Conservation (phyloP, 2,329 filamentous ascomycete genomes). For the Aphanoascus verrucosus region DNA sequence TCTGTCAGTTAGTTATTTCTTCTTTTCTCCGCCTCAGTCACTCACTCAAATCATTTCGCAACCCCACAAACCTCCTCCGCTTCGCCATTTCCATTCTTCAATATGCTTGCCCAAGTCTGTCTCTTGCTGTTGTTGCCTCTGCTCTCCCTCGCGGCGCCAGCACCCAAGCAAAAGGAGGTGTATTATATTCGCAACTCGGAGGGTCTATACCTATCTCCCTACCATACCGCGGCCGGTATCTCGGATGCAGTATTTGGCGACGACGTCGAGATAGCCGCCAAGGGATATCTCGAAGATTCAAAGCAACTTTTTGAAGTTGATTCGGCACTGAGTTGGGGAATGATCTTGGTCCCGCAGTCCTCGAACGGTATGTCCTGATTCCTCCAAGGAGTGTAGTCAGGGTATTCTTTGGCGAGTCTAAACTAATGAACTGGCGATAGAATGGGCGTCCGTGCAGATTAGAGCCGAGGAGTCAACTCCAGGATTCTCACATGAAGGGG, state of each 20-base stretch:
- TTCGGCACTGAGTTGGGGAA: conserved; percentile 25
- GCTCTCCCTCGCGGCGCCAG: conserved; percentile 22
- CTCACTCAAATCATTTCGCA: background rate
- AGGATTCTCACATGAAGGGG: conserved; percentile 23
- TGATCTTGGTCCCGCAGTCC: conserved; percentile 21
- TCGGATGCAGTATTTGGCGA: conserved; percentile 29
- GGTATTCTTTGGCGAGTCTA: background rate
- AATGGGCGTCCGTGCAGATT: conserved; percentile 29
- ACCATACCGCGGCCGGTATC: conserved; percentile 34
- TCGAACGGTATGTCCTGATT: conserved; percentile 28
- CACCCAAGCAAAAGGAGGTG: conserved; percentile 14
- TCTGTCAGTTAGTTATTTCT: background rate
- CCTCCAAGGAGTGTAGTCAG: background rate
- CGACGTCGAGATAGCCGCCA: conserved; percentile 19
- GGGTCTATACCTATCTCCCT: conserved; percentile 29
- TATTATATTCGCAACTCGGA: conserved; percentile 29
- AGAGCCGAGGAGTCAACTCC: conserved; percentile 25
- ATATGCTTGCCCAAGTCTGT: conserved; percentile 2
- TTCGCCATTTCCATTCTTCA: background rate
- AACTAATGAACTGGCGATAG: conserved; percentile 16
- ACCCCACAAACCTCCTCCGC: background rate
- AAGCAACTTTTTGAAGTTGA: conserved; percentile 23
- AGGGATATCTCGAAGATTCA: conserved; percentile 28
- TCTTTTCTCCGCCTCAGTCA: background rate
- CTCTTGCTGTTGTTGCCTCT: conserved; percentile 15